Evolutionary conservation across 2,329 filamentous ascomycete genomes (phyloP).

Genomic region (Dactylellina leptospora): DNA sequence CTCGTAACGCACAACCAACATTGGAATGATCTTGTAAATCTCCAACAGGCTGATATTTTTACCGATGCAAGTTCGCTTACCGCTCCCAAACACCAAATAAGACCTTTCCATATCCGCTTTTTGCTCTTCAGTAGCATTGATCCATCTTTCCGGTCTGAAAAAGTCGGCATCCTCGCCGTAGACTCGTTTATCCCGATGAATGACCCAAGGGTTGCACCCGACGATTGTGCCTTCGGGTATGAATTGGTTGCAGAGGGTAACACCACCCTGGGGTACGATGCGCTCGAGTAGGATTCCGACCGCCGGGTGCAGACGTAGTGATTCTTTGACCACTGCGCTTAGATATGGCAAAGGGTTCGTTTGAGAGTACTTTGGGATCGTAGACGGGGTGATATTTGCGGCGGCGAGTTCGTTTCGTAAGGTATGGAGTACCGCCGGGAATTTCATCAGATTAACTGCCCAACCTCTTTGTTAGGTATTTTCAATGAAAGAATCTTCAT

Average conservation of each 20-base stretch:
- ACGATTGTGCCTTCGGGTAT: constrained; percentile 61
- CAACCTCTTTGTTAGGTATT: not conserved
- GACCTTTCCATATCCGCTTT: constrained; percentile 65
- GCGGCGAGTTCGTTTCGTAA: constrained; percentile 13
- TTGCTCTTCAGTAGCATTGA: constrained; percentile 59
- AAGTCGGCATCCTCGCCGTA: constrained; percentile 62
- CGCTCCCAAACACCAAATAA: constrained; percentile 66
- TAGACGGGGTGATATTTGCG: constrained; percentile 3
- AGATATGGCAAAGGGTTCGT: constrained; percentile 62
- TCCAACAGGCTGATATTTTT: constrained; percentile 72
- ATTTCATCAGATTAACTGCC: constrained; percentile 19
- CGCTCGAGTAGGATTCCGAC: constrained; percentile 65
- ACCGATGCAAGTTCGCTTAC: constrained; percentile 65
- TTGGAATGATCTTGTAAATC: constrained; percentile 72
- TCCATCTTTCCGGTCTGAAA: constrained; percentile 66
- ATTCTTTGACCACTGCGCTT: constrained; percentile 66
- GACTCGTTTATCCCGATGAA: constrained; percentile 61
- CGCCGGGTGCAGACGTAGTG: constrained; percentile 64
- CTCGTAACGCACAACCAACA: constrained; percentile 72
- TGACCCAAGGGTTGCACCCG: constrained; percentile 62
- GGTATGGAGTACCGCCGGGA: constrained; percentile 2
- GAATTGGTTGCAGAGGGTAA: constrained; percentile 59
- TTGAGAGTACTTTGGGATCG: constrained; percentile 48
- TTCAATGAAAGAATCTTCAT: no score
- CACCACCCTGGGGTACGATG: constrained; percentile 62